Evolutionary conservation across 2,329 filamentous ascomycete species (phyloP).

Genomic region (Colletotrichum sp.): DNA sequence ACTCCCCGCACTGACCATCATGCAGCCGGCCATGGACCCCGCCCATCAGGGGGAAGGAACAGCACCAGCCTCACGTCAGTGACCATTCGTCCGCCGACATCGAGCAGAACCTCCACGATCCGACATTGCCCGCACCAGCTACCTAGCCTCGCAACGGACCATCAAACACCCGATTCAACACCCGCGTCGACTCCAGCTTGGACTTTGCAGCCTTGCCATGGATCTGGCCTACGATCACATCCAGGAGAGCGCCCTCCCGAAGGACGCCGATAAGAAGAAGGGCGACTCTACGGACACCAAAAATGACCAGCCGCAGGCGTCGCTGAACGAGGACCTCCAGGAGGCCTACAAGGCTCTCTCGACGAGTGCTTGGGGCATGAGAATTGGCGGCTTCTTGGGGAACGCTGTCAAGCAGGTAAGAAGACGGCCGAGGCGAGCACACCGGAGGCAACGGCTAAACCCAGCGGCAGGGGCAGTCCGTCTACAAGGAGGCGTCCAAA

Average conservation of each 20-base stretch:
- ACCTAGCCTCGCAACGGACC: constrained; percentile 13
- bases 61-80: constrained; percentile 13
- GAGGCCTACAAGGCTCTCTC: constrained; percentile 96
- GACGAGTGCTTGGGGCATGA: constrained; percentile 87
- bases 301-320: constrained; percentile 47
- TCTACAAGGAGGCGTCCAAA: constrained; percentile 85
- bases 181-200: neutral
- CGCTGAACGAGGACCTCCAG: constrained; percentile 87
- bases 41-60: constrained; percentile 13
- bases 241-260: constrained; percentile 77
- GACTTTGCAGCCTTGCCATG: constrained; percentile 57
- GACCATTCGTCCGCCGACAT: constrained; percentile 13
- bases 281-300: constrained; percentile 40
- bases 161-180: neutral
- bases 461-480: constrained; percentile 70
- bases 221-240: constrained; percentile 98
- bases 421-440: neutral
- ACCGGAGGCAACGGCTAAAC: neutral
- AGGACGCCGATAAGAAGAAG: constrained; percentile 56
- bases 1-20: constrained; percentile 14
- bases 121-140: neutral
- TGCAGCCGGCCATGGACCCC: constrained; percentile 5
- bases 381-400: constrained; percentile 86
- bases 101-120: constrained; percentile 3
- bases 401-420: constrained; percentile 90